Percentiles rank a stretch among this genome's conserved stretches.
Conservation (phyloP, 2,329 filamentous ascomycete genomes). For the Elsinoe arachidis region DNA sequence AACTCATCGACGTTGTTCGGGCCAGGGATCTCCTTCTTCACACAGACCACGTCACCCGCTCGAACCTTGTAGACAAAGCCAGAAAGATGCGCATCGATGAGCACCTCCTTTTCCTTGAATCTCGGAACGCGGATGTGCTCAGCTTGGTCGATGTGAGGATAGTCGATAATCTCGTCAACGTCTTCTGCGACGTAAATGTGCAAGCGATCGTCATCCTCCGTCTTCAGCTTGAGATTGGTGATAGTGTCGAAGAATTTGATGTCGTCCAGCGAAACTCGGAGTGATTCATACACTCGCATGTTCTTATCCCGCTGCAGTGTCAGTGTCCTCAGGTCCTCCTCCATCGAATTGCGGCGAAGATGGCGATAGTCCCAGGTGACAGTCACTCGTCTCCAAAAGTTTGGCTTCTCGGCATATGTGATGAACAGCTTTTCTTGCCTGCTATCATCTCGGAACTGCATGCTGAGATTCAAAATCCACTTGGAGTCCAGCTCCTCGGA, state of each 20-base stretch:
- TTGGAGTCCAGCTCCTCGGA: constrained; percentile 73
- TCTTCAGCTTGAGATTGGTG: constrained; percentile 90
- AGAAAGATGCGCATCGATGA: constrained; percentile 87
- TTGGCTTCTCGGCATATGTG: constrained; percentile 75
- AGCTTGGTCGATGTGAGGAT: constrained; percentile 65
- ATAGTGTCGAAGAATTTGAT: constrained; percentile 96
- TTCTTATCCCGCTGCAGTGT: constrained; percentile 88
- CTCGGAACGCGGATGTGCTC: constrained; percentile 55
- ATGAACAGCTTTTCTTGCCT: constrained; percentile 97
- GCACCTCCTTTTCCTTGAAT: constrained; percentile 64
- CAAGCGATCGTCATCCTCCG: constrained; percentile 69
- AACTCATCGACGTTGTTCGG: constrained; percentile 95
- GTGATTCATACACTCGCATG: constrained; percentile 85
- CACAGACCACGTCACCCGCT: constrained; percentile 59
- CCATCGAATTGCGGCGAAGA: constrained; percentile 70
- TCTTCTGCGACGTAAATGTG: constrained; percentile 99
- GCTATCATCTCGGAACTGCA: constrained; percentile 93
- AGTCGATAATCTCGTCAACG: constrained; percentile 85
- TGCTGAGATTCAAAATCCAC: constrained; percentile 96
- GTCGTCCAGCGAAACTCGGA: constrained; percentile 81
- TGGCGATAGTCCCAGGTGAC: constrained; percentile 88
- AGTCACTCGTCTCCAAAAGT: constrained; percentile 77
- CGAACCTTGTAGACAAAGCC: constrained; percentile 94
- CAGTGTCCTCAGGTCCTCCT: constrained; percentile 68
- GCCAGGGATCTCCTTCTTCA: constrained; percentile 97